These are phyloP conservation scores for Xerocomus nothofagi DNA, from an alignment of 1,284 basidiomycete genomes.

Conservation along the genomic window DNA sequence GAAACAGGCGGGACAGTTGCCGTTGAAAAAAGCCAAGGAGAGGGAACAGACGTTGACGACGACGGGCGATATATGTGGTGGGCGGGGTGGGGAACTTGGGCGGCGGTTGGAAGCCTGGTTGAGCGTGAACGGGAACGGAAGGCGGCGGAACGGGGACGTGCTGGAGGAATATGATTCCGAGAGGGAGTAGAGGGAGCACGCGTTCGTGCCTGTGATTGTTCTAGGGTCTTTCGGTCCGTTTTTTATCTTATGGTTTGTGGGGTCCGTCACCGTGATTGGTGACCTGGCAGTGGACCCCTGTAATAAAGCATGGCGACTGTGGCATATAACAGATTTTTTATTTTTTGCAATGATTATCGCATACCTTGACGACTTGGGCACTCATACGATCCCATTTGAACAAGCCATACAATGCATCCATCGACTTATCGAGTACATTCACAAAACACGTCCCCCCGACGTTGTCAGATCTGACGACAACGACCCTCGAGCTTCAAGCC, in stretches of 20 bases:
- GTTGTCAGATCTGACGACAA: background rate
- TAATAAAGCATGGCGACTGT: background rate
- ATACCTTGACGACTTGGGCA: background rate
- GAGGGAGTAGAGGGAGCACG: background rate
- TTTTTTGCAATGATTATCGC: background rate
- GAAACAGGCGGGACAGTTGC: conserved; percentile 40
- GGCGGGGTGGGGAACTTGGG: conserved; percentile 72
- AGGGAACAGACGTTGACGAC: conserved; percentile 64
- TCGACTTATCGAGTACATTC: too few species aligned
- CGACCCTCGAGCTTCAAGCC: too few species aligned
- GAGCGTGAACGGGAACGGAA: conserved; percentile 29
- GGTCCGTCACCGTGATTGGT: background rate
- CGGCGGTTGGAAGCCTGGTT: conserved; percentile 72
- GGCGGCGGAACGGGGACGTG: conserved; percentile 2
- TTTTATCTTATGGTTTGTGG: conserved; percentile 12
- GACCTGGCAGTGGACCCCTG: background rate
- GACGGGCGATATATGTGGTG: conserved; percentile 73
- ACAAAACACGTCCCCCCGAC: too few species aligned
- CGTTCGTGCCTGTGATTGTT: background rate
- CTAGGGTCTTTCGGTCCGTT: background rate
- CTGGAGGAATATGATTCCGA: conserved; percentile 17
- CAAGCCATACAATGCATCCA: too few species aligned
- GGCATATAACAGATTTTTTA: too few species aligned
- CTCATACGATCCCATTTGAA: too few species aligned
- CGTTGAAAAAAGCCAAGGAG: conserved; percentile 55